These are phyloP conservation scores for Collybiopsis luxurians DNA, from an alignment of 768 basidiomycete species.

Conservation along the genomic window DNA sequence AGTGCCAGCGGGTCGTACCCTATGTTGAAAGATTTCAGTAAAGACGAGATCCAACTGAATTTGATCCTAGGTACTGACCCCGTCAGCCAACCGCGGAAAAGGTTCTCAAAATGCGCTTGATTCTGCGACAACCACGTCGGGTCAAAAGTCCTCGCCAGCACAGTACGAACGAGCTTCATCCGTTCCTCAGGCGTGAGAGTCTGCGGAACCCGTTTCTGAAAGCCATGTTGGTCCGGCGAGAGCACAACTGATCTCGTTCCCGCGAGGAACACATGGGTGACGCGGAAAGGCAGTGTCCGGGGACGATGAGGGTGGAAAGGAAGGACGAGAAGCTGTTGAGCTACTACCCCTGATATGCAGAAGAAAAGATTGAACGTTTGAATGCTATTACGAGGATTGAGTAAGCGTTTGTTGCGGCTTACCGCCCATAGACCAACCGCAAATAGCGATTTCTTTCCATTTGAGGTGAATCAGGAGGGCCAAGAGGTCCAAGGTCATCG, in stretches of 20 bases:
- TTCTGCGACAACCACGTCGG: background rate
- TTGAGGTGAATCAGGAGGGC: slow-evolving; percentile 20
- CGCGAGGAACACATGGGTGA: slow-evolving; percentile 23
- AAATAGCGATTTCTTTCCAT: slow-evolving; percentile 23
- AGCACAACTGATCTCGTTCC: slow-evolving; percentile 15
- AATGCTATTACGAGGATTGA: no score
- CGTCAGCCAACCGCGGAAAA: background rate
- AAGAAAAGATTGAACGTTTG: no score
- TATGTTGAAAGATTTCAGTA: background rate
- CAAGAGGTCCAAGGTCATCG: slow-evolving; percentile 23
- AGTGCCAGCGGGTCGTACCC: background rate
- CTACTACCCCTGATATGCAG: slow-evolving; percentile 17
- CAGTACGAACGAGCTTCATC: background rate
- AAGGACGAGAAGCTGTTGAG: slow-evolving; percentile 24
- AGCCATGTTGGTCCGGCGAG: background rate
- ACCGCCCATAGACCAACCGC: slow-evolving; percentile 29
- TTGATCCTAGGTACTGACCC: background rate
- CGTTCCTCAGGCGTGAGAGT: background rate
- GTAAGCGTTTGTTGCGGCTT: no score
- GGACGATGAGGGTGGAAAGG: slow-evolving; percentile 21
- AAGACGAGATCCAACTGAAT: background rate
- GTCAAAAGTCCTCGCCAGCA: background rate
- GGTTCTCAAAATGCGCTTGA: background rate
- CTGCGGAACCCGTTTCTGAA: background rate
- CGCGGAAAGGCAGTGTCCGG: slow-evolving; percentile 18